Conservation (phyloP, 176 grass and related monocot genomes). For the Alopecurus myosuroides region DNA sequence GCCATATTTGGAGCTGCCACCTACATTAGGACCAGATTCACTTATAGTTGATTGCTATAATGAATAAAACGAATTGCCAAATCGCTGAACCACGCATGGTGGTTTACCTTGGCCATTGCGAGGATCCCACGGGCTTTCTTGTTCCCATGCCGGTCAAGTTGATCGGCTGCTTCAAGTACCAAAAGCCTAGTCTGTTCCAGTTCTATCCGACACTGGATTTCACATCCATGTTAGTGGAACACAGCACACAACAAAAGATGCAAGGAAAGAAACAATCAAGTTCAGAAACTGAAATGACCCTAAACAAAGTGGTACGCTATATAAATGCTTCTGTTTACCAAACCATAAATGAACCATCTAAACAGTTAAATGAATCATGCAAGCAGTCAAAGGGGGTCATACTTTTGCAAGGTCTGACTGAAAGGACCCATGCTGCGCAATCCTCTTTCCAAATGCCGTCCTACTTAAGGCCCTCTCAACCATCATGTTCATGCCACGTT, state of each 20-base stretch:
- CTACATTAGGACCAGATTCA: constrained; percentile 19
- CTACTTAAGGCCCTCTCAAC: constrained; percentile 80
- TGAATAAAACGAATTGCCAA: background rate
- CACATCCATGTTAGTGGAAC: background rate
- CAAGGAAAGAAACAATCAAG: background rate
- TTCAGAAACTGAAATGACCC: background rate
- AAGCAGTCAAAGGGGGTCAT: background rate
- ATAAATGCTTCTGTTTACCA: background rate
- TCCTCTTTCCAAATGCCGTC: constrained; percentile 75
- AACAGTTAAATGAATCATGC: background rate
- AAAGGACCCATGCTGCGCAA: constrained; percentile 88
- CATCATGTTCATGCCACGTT: constrained; percentile 86
- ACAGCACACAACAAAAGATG: background rate
- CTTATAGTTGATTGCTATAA: background rate
- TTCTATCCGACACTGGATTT: constrained; percentile 76
- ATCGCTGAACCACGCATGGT: background rate
- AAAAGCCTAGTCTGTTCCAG: constrained; percentile 88
- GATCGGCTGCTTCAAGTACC: constrained; percentile 86
- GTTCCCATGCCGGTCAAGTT: constrained; percentile 79
- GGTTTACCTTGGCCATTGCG: constrained; percentile 86
- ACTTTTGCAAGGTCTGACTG: constrained; percentile 89
- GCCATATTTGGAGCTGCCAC: constrained; percentile 97
- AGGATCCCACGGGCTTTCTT: constrained; percentile 76
- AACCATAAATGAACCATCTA: background rate
- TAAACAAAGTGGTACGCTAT: background rate